These are phyloP conservation scores for Cyclotella kingstonii DNA, from an alignment of 108 stramenopile genomes.

Conservation along the genomic window DNA sequence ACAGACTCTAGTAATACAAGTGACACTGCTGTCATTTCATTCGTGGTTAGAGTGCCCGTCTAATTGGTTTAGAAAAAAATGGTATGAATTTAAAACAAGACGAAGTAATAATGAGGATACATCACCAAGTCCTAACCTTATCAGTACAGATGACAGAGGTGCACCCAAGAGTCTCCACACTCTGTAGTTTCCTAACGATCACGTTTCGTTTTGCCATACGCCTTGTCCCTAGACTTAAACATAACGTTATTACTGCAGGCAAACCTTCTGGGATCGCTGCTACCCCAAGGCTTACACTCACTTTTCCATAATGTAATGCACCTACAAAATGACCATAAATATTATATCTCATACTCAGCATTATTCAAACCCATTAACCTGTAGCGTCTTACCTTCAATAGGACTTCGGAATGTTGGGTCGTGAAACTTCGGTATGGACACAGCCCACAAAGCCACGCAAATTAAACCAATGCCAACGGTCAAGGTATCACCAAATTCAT, in stretches of 20 bases:
- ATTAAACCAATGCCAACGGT: conserved; percentile 92
- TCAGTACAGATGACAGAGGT: conserved; percentile 85
- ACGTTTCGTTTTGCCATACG: conserved; percentile 90
- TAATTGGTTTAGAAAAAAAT: conserved; percentile 44
- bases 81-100: not conserved
- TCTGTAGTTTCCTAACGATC: conserved; percentile 85
- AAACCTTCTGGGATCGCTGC: conserved; percentile 99
- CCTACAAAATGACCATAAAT: no score
- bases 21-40: conserved; percentile 96
- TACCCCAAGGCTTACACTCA: no score
- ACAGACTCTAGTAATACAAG: conserved; percentile 61
- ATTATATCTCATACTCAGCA: no score
- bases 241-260: conserved; percentile 96
- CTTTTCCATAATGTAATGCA: no score
- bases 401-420: conserved; percentile 73
- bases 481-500: conserved; percentile 94
- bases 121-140: not conserved
- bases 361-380: no score
- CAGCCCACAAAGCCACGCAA: conserved; percentile 89
- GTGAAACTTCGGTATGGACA: conserved; percentile 85
- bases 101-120: not conserved
- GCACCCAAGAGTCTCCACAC: conserved; percentile 97
- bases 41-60: conserved; percentile 97
- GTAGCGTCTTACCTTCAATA: no score
- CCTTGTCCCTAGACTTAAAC: conserved; percentile 91